Percentiles rank a stretch among this genome's conserved stretches.
Conservation (phyloP, 1,284 basidiomycete genomes). For the Marasmius tenuissimus region DNA sequence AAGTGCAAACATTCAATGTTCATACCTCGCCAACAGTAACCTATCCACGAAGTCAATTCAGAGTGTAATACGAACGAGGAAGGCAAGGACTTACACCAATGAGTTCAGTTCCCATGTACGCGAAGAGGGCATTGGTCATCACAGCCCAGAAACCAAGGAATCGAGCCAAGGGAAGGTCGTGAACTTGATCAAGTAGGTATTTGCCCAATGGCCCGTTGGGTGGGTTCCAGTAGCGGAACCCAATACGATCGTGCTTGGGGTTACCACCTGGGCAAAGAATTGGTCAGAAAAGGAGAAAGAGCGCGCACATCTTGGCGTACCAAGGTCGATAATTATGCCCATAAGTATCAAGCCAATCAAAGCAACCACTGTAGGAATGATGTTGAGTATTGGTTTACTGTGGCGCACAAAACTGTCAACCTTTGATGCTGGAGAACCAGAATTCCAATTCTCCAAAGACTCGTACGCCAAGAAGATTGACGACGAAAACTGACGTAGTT, state of each 20-base stretch:
- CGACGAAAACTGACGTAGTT: constrained; percentile 39
- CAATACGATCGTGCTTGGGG: constrained; percentile 61
- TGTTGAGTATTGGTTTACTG: not conserved
- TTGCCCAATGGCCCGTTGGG: constrained; percentile 49
- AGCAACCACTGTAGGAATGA: constrained; percentile 39
- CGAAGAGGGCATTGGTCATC: constrained; percentile 45
- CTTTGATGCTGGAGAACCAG: constrained; percentile 54
- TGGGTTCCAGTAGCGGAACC: constrained; percentile 60
- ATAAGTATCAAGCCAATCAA: constrained; percentile 63
- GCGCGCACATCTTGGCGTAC: constrained; percentile 20
- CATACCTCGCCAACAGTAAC: constrained; percentile 47
- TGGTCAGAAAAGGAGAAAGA: constrained; percentile 1
- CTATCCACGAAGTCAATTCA: constrained; percentile 16
- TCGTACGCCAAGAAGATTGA: constrained; percentile 56
- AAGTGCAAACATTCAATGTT: not conserved
- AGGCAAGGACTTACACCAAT: constrained; percentile 35
- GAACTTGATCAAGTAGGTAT: constrained; percentile 44
- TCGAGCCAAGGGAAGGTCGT: constrained; percentile 44
- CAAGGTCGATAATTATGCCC: constrained; percentile 54
- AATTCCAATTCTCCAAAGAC: constrained; percentile 65
- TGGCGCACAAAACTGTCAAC: constrained; percentile 17
- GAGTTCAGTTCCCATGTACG: constrained; percentile 49
- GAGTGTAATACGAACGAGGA: not conserved
- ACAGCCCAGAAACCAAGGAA: constrained; percentile 67
- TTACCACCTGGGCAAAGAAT: constrained; percentile 49